phyloP scores from a whole-genome alignment of 2,329 filamentous ascomycete species.

The Talaromyces sp. region DNA sequence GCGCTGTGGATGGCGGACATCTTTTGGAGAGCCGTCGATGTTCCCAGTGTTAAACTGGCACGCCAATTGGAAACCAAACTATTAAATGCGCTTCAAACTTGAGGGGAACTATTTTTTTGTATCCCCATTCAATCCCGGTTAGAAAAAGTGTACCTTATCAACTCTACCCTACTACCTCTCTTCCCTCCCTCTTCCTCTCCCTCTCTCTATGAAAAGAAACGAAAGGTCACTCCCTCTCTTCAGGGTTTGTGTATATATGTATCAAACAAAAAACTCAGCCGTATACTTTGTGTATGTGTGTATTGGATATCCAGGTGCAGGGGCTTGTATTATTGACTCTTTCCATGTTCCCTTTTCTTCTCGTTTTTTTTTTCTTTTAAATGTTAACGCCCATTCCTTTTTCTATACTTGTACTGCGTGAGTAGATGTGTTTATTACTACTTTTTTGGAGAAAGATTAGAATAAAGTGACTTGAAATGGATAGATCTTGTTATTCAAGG shows the following conservation, averaged over 20 bases:
- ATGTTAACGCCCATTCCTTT: background rate
- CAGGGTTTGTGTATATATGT: background rate
- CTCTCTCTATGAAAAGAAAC: background rate
- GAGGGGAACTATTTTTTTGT: constrained; percentile 2
- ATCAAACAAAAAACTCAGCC: background rate
- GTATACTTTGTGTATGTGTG: background rate
- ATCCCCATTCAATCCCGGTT: background rate
- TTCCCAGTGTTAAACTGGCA: constrained; percentile 46
- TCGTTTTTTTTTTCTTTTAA: background rate
- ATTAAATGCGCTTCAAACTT: constrained; percentile 15
- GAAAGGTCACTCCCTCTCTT: background rate
- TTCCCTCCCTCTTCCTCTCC: background rate
- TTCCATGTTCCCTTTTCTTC: background rate
- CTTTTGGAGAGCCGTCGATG: constrained; percentile 55
- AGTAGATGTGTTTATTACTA: background rate
- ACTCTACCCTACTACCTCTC: background rate
- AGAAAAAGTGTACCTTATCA: background rate
- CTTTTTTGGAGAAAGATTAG: background rate
- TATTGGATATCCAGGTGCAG: background rate
- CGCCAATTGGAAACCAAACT: constrained; percentile 43
- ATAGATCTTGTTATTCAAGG: background rate
- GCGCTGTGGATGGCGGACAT: constrained; percentile 54
- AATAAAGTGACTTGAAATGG: background rate
- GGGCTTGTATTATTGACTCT: background rate
- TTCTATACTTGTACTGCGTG: background rate